Evolutionary conservation across 768 basidiomycete species (phyloP).

Genomic region (Kwoniella pini): DNA sequence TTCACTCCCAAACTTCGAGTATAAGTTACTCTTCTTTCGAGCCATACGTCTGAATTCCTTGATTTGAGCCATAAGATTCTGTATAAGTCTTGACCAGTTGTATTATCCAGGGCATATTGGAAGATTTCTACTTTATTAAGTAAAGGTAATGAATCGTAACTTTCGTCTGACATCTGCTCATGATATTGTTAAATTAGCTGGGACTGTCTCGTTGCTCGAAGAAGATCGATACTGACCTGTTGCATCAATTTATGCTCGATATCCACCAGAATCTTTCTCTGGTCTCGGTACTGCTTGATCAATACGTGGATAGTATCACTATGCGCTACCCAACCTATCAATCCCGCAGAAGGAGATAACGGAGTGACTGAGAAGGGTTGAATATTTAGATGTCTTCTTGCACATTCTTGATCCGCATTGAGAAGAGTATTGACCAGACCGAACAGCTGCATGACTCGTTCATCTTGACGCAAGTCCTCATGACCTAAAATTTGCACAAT

Average conservation of each 20-base stretch:
- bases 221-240: conserved; percentile 63
- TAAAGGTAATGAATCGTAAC: conserved; percentile 84
- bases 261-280: conserved; percentile 91
- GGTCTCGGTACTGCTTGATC: conserved; percentile 93
- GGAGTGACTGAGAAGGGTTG: conserved; percentile 91
- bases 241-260: conserved; percentile 99
- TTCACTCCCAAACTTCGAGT: conserved; percentile 93
- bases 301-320: conserved; percentile 95
- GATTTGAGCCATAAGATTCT: conserved; percentile 96
- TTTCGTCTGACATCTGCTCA: conserved; percentile 92
- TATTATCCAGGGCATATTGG: conserved; percentile 97
- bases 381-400: conserved; percentile 92
- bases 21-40: conserved; percentile 92
- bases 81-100: conserved; percentile 96
- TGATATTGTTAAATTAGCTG: background rate
- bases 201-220: no score
- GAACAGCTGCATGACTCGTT: conserved; percentile 98
- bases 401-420: conserved; percentile 87
- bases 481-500: conserved; percentile 64
- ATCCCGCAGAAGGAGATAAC: conserved; percentile 89
- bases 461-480: conserved; percentile 97
- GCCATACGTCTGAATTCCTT: conserved; percentile 92
- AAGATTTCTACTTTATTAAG: conserved; percentile 99
- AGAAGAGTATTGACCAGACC: conserved; percentile 94
- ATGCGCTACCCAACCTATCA: conserved; percentile 92